phyloP scores from a whole-genome alignment of 1,284 basidiomycete genomes.

The Trichosporon asahii region DNA sequence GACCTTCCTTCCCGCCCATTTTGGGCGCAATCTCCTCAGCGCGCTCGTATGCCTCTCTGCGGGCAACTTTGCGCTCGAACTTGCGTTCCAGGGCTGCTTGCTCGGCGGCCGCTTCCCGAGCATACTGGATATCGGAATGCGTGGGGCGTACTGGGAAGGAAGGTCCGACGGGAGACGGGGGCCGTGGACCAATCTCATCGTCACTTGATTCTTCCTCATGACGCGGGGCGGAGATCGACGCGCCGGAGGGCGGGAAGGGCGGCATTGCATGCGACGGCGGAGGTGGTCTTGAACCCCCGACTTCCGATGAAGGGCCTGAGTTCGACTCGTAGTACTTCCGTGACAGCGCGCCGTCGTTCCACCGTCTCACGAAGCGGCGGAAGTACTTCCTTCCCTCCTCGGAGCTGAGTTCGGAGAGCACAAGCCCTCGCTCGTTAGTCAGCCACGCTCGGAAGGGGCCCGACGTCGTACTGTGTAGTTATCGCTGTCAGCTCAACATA shows the following conservation, averaged over 20 bases:
- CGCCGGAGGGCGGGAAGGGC: neutral
- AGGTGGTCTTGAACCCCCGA: neutral
- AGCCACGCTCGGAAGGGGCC: slow-evolving; percentile 45
- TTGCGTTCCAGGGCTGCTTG: slow-evolving; percentile 15
- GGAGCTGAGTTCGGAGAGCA: slow-evolving; percentile 46
- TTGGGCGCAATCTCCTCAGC: slow-evolving; percentile 47
- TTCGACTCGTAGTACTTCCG: slow-evolving; percentile 32
- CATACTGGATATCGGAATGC: neutral
- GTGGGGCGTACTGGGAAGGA: slow-evolving; percentile 36
- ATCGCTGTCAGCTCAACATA: neutral
- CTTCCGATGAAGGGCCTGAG: neutral
- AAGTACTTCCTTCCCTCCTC: slow-evolving; percentile 49
- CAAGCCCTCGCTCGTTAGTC: slow-evolving; percentile 39
- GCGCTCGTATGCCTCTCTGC: slow-evolving; percentile 27
- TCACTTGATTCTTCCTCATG: slow-evolving; percentile 9
- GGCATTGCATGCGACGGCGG: neutral
- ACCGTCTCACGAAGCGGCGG: slow-evolving; percentile 48
- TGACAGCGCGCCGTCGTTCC: slow-evolving; percentile 48
- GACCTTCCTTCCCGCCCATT: slow-evolving; percentile 43
- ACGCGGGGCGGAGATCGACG: slow-evolving; percentile 8
- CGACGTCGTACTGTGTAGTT: slow-evolving; percentile 29
- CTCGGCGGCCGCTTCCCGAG: slow-evolving; percentile 32
- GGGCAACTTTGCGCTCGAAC: slow-evolving; percentile 32
- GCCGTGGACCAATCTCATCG: slow-evolving; percentile 26
- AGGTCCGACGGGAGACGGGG: slow-evolving; percentile 36